Evolutionary conservation across 2,329 filamentous ascomycete species (phyloP).

Genomic region (Berkeleyomyces rouxiae): DNA sequence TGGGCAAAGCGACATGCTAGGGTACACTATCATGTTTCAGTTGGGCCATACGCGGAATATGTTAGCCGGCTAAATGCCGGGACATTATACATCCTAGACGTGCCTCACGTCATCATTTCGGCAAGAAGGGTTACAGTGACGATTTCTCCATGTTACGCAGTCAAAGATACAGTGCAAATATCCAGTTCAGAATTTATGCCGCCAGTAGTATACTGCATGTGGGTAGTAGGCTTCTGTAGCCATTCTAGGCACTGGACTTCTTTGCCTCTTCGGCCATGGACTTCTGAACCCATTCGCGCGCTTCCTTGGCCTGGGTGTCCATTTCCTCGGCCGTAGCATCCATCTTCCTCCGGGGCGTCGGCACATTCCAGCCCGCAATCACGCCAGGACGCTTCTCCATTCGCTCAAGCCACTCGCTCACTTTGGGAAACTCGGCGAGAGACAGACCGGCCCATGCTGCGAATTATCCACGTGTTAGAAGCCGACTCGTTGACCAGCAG

Average conservation of each 20-base stretch:
- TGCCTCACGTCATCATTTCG: background rate
- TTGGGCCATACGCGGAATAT: background rate
- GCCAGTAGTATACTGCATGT: background rate
- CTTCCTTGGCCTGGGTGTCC: slow-evolving; percentile 36
- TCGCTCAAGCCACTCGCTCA: slow-evolving; percentile 62
- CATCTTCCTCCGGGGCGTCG: slow-evolving; percentile 39
- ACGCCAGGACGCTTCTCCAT: slow-evolving; percentile 54
- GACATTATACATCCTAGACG: background rate
- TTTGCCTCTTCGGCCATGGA: slow-evolving; percentile 53
- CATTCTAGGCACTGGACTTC: slow-evolving; percentile 20
- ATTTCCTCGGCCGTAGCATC: slow-evolving; percentile 33
- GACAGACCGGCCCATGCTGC: slow-evolving; percentile 31
- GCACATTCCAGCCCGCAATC: slow-evolving; percentile 61
- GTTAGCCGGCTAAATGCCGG: background rate
- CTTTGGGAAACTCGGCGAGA: slow-evolving; percentile 55
- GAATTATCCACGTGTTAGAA: background rate
- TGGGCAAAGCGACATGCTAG: background rate
- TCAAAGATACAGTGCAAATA: too few species aligned
- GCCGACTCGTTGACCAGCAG: background rate
- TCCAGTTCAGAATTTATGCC: too few species aligned
- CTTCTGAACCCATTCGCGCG: slow-evolving; percentile 48
- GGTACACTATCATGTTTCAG: background rate
- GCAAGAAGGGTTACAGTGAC: background rate
- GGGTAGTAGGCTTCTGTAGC: background rate
- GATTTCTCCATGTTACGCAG: too few species aligned